phyloP scores from a whole-genome alignment of 371 early-diverging fungal species.

The Neoconidiobolus thromboides region DNA sequence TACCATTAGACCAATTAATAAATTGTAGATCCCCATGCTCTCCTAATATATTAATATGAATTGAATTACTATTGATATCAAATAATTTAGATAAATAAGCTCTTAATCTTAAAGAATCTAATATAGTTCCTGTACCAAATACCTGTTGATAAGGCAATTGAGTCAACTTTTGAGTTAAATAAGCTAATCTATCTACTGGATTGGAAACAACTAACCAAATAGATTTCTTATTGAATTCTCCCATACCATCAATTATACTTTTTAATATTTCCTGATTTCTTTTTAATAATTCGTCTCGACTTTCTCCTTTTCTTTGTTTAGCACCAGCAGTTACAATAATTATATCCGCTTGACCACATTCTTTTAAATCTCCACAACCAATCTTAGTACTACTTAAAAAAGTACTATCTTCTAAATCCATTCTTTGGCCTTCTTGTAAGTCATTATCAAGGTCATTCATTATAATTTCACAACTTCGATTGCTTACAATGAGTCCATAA shows the following conservation, averaged over 20 bases:
- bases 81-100: constrained; percentile 34
- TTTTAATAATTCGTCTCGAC: constrained; percentile 50
- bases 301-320: constrained; percentile 58
- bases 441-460: constrained; percentile 44
- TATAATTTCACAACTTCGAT: constrained; percentile 46
- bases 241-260: constrained; percentile 42
- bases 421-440: constrained; percentile 45
- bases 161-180: constrained; percentile 57
- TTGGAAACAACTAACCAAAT: constrained; percentile 64
- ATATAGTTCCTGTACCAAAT: constrained; percentile 68
- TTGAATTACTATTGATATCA: constrained; percentile 34
- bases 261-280: constrained; percentile 60
- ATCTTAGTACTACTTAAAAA: constrained; percentile 42
- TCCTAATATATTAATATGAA: constrained; percentile 67
- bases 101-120: constrained; percentile 63
- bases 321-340: constrained; percentile 80
- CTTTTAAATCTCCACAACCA: constrained; percentile 30
- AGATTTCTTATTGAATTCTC: constrained; percentile 48
- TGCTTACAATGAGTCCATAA: constrained; percentile 45
- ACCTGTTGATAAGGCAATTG: constrained; percentile 60
- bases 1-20: constrained; percentile 57
- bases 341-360: constrained; percentile 67
- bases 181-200: constrained; percentile 65
- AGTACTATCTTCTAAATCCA: constrained; percentile 58
- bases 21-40: constrained; percentile 81